Base-by-base conservation (phyloP, 2,329 filamentous ascomycete species). In the Pseudocercospora crystallina region DNA sequence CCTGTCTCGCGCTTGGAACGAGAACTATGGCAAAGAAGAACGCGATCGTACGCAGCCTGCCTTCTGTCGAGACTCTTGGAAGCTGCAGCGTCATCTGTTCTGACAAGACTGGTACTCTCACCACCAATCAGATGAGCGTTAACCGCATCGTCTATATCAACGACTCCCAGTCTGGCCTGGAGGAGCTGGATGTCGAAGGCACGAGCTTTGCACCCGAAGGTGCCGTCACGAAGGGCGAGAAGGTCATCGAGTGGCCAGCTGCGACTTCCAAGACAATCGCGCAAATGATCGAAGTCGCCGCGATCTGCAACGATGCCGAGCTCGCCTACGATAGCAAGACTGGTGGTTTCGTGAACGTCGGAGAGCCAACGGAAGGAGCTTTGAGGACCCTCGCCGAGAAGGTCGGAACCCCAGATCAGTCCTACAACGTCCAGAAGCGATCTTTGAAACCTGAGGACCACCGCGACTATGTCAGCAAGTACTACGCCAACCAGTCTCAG, bases 11-110 rank as follows among this genome's bases (percentile, higher is more conserved):
- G 57, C 81, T 99, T 30, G 94, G 95, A 62, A 99, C 95, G 4
- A 85, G 94, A 59, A 97, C 96, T 76, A 99, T 99, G 95, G 95
- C 94, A 14, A 89, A 90, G 53, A 97, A 96, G 79, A 97, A 97
- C 67, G 94, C 94, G 7, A 91, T 99, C 33, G 95, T 99, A 51
- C 85, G 95, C 71, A 96, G 90, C 68, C 77, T 99, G 63, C 94
- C 94, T 14, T 99, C 94, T 1, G 94, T 99, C 45, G 94, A 99
- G 74, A 99, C 94, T 10, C 80, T 99, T 46, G 94, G 94, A 68
- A 99, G 94, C 80, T 99, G 94, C 82, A 99, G 94, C 66, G 91
- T 99, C 50, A 96, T 99, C 69, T 99, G 95, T 78, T 99, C 95
- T 3, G 94, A 99, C 79, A 99, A 99, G 80, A 99, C 94, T 5